A percentile compares a stretch with the other conserved stretches of the same genome.
phyloP scores from a whole-genome alignment of 2,329 filamentous ascomycete genomes.

The Botrytis pseudocinerea region DNA sequence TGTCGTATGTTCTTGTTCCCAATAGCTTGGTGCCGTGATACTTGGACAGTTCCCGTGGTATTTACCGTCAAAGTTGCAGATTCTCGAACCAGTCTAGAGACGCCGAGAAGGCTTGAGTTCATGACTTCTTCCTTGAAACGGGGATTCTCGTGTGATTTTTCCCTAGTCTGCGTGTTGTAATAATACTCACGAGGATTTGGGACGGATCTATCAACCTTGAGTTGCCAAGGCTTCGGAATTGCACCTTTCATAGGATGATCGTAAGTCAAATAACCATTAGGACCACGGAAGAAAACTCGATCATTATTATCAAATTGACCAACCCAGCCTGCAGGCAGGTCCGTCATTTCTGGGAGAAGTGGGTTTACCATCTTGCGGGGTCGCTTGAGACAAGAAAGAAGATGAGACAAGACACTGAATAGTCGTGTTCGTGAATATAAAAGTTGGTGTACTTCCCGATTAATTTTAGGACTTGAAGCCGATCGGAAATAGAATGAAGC shows the following conservation, averaged over 20 bases:
- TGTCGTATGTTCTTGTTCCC: slow-evolving; percentile 25
- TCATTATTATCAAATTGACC: slow-evolving; percentile 11
- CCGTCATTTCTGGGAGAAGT: slow-evolving; percentile 12
- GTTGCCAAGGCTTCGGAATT: slow-evolving; percentile 26
- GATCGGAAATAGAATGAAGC: neutral
- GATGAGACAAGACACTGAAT: neutral
- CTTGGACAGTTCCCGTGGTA: slow-evolving; percentile 4
- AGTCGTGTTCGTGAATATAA: neutral
- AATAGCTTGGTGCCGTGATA: slow-evolving; percentile 17
- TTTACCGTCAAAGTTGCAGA: slow-evolving; percentile 23
- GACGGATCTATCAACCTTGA: slow-evolving; percentile 16
- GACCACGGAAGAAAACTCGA: slow-evolving; percentile 18
- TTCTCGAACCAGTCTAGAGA: slow-evolving; percentile 21
- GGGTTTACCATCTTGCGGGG: slow-evolving; percentile 12
- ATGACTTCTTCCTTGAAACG: slow-evolving; percentile 19
- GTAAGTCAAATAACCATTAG: neutral
- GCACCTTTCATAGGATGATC: slow-evolving; percentile 21
- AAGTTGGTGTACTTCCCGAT: neutral
- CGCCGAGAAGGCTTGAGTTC: slow-evolving; percentile 6
- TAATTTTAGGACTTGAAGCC: neutral
- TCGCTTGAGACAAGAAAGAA: neutral
- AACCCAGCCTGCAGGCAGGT: slow-evolving; percentile 9
- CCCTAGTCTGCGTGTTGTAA: slow-evolving; percentile 13
- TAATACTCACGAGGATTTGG: slow-evolving; percentile 15
- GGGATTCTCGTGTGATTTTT: slow-evolving; percentile 22